A percentile compares a stretch with the other conserved stretches of the same genome.
These are phyloP conservation scores for Eucalyptus regnans DNA, from an alignment of 345 rosid genomes.

Conservation along the genomic window DNA sequence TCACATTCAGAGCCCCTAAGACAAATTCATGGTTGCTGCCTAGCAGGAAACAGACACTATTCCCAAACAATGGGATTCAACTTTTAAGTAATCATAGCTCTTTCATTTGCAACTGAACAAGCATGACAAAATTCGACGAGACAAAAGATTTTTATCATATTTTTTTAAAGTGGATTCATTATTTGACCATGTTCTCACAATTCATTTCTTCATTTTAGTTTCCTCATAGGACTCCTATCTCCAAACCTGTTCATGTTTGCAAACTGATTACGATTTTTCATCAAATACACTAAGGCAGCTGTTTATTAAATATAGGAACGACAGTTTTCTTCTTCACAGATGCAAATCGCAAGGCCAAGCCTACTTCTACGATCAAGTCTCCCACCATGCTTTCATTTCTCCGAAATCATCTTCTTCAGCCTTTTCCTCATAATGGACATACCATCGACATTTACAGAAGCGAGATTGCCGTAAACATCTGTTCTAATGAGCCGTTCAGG, in stretches of 20 bases:
- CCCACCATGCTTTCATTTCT: not conserved
- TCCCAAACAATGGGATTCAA: not conserved
- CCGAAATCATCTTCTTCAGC: not conserved
- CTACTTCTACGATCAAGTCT: not conserved
- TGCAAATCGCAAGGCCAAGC: not conserved
- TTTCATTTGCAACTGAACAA: not conserved
- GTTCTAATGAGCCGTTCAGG: not conserved
- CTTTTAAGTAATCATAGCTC: not conserved
- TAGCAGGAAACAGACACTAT: not conserved
- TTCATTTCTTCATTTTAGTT: not conserved
- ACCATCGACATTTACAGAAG: not conserved
- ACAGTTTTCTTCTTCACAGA: not conserved
- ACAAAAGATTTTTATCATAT: not conserved
- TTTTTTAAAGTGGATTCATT: not conserved
- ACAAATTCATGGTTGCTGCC: not conserved
- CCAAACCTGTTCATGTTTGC: not conserved
- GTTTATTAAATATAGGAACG: not conserved
- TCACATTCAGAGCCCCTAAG: not conserved
- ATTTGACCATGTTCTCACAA: not conserved
- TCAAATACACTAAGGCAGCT: not conserved
- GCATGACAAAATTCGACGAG: not conserved
- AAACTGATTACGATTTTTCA: not conserved
- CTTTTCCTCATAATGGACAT: not conserved
- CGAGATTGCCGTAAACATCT: not conserved
- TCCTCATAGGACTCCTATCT: not conserved